Base-by-base conservation (phyloP, 2,329 filamentous ascomycete genomes). In the Aspergillus arachidicola region DNA sequence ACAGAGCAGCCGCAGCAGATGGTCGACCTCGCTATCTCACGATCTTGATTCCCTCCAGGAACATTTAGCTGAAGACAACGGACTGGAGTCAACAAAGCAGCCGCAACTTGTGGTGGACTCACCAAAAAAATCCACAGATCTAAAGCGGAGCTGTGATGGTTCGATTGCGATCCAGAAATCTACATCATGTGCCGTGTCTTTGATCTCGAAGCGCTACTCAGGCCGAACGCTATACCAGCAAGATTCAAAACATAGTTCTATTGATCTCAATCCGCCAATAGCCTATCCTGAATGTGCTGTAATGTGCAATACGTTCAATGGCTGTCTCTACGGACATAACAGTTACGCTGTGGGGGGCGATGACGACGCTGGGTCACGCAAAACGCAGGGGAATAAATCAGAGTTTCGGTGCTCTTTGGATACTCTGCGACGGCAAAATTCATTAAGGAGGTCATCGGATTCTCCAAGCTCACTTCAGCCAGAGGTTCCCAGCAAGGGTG, bases 161-260 rank as follows among this genome's bases (percentile, higher is more conserved):
- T 38, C 60, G n/a, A 45, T 59, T n/a, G 57, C 53, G 19, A n/a
- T 58, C n/a, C 65, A 68, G 50, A 66, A 69, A 50, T 66, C 68
- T 9, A 67, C 68, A 6, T 72, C 75, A 6, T 70, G 71, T 34
- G 69, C 72, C 28, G 69, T 66, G 23, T 71, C 73, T 6, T 72
- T 69, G 19, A 66, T 69, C 11, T 73, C 73, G 6, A 70, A 69
- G 54, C 75, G 74, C 11, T 75, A 72, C 61, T 77, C 74, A 14
- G 75, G 72, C 2, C 65, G 65, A 26, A 77, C 74, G 19, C 58
- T 77, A 14, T 72, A 68, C 45, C 68, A 71, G 23, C 66, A 68
- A 36, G 67, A 66, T 41, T 68, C 69, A 28, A 72, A 72, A 21
- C 48, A 67, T 32, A 57, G 59, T 48, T 73, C 72, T 4, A 36